Evolutionary conservation across 495 filamentous ascomycete species (phyloP).

Genomic region (Penicillium daleae): DNA sequence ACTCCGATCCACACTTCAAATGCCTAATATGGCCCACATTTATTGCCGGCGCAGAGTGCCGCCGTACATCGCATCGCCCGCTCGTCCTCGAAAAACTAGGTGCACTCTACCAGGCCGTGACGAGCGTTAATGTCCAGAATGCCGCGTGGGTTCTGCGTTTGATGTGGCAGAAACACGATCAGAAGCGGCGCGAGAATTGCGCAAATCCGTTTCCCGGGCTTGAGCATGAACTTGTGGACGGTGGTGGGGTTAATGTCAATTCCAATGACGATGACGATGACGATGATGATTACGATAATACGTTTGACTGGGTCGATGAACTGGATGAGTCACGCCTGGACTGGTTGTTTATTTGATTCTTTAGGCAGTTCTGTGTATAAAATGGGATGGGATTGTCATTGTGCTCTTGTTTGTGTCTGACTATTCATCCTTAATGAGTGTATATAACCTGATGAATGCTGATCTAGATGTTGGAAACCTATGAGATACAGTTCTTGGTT

Average conservation of each 20-base stretch:
- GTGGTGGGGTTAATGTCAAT: background rate
- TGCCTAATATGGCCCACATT: constrained; percentile 55
- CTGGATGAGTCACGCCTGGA: constrained; percentile 49
- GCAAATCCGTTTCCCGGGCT: constrained; percentile 4
- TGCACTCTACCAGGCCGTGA: constrained; percentile 43
- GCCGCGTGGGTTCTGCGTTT: constrained; percentile 50
- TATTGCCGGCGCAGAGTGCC: constrained; percentile 51
- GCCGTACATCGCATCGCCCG: constrained; percentile 37
- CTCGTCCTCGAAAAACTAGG: constrained; percentile 43
- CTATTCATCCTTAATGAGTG: constrained; percentile 14
- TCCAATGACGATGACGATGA: constrained; percentile 8
- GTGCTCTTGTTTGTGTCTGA: constrained; percentile 1
- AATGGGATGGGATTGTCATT: background rate
- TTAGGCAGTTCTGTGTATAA: constrained; percentile 5
- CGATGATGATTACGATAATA: constrained; percentile 23
- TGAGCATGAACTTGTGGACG: constrained; percentile 1
- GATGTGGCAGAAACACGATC: constrained; percentile 53
- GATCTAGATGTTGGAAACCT: background rate
- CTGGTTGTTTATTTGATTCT: constrained; percentile 50
- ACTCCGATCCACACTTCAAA: constrained; percentile 51
- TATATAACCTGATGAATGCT: constrained; percentile 18
- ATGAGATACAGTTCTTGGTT: background rate
- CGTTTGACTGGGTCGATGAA: constrained; percentile 53
- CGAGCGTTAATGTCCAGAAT: constrained; percentile 51
- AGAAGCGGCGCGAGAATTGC: constrained; percentile 23